These are phyloP conservation scores for Pseudisothecium myosuroides DNA, from an alignment of 225 moss, liverwort and hornwort species.

Conservation along the genomic window DNA sequence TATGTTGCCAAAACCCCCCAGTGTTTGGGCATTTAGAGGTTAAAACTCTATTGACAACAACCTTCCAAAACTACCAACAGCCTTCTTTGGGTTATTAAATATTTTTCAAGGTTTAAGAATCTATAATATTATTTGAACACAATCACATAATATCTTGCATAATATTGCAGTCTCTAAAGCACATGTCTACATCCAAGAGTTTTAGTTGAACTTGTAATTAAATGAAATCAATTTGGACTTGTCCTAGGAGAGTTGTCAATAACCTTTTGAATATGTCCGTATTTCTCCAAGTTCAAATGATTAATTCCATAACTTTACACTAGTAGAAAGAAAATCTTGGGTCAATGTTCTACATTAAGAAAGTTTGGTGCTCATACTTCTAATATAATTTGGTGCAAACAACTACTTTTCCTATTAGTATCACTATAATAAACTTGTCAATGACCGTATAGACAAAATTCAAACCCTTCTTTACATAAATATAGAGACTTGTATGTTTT, in stretches of 20 bases:
- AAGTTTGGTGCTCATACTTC: background rate
- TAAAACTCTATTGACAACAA: accelerated
- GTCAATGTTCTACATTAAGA: accelerated
- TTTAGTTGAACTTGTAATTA: background rate
- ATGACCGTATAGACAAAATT: too few species aligned
- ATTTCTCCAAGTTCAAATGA: background rate
- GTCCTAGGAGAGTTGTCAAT: accelerated
- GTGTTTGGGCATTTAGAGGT: too few species aligned
- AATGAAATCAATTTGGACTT: background rate
- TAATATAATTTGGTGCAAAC: background rate
- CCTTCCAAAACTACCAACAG: background rate
- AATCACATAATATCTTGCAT: too few species aligned
- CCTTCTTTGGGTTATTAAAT: too few species aligned
- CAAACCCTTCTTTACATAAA: too few species aligned
- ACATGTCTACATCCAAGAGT: background rate
- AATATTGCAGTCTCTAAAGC: too few species aligned
- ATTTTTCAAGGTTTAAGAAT: background rate
- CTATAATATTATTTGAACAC: background rate
- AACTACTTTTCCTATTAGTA: accelerated
- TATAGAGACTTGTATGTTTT: too few species aligned
- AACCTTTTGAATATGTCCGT: background rate
- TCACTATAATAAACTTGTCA: too few species aligned
- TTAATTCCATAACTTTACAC: background rate
- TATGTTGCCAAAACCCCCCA: too few species aligned
- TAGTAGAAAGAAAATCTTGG: background rate